A percentile compares a stretch with the other conserved stretches of the same genome.
Conservation (phyloP, 495 filamentous ascomycete species). For the Neurospora sublineolata region DNA sequence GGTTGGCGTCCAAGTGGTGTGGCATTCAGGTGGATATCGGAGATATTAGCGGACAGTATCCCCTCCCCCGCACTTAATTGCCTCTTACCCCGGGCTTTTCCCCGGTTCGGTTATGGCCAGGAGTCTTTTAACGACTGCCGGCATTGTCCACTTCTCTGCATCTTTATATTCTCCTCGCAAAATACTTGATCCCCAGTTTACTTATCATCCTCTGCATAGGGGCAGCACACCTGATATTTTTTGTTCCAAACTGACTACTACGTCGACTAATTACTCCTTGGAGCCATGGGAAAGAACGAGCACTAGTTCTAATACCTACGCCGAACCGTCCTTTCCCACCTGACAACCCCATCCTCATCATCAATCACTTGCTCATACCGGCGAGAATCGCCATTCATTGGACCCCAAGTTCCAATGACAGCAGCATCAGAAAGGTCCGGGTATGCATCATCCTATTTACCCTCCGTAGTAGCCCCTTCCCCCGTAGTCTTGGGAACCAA, state of each 20-base stretch:
- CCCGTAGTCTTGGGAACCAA: slow-evolving; percentile 17
- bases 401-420: background rate
- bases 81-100: background rate
- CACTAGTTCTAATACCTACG: no score
- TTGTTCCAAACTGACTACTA: no score
- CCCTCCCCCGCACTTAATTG: background rate
- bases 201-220: background rate
- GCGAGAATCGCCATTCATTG: background rate
- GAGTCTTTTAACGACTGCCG: background rate
- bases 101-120: background rate
- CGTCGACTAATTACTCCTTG: background rate
- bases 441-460: background rate
- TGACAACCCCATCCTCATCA: background rate
- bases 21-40: no score
- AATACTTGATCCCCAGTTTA: no score
- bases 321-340: background rate
- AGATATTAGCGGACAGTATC: background rate
- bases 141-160: background rate
- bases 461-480: background rate
- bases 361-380: background rate
- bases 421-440: background rate
- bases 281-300: background rate
- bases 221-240: no score
- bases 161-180: background rate
- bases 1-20: background rate